Percentiles rank a stretch among this genome's conserved stretches.
phyloP scores from a whole-genome alignment of 257 asterid species.

The Avicennia marina region DNA sequence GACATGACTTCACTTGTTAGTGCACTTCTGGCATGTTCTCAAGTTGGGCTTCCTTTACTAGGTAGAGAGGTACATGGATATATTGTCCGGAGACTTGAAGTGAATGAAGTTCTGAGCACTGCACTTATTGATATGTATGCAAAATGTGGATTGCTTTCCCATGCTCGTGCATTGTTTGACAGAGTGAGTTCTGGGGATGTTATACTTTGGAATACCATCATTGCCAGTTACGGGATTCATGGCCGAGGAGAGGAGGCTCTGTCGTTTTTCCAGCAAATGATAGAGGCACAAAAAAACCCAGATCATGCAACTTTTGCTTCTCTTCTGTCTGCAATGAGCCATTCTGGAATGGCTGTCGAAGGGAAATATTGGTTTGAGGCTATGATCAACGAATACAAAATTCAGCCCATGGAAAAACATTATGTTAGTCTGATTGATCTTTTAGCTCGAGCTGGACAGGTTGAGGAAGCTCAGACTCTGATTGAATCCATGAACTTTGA shows the following conservation, averaged over 20 bases:
- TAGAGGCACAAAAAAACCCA: conserved; percentile 32
- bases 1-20: conserved; percentile 58
- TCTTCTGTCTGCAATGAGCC: conserved; percentile 76
- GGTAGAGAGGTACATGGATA: conserved; percentile 66
- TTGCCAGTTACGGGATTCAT: conserved; percentile 70
- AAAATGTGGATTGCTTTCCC: conserved; percentile 59
- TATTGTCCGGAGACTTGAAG: conserved; percentile 34
- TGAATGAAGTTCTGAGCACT: conserved; percentile 49
- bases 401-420: conserved; percentile 73
- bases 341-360: conserved; percentile 66
- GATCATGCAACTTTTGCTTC: conserved; percentile 87
- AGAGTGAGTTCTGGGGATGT: conserved; percentile 35
- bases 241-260: conserved; percentile 68
- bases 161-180: conserved; percentile 43
- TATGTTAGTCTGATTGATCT: conserved; percentile 73
- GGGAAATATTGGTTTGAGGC: conserved; percentile 55
- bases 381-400: conserved; percentile 54
- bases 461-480: conserved; percentile 53
- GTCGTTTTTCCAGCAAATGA: conserved; percentile 49
- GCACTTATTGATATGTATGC: conserved; percentile 79
- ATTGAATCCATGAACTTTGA: conserved; percentile 39
- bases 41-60: conserved; percentile 36
- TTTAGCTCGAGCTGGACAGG: conserved; percentile 75
- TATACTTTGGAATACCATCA: conserved; percentile 70
- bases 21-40: conserved; percentile 67